These are phyloP conservation scores for Excoecaria agallocha DNA, from an alignment of 345 rosid species.

Conservation along the genomic window DNA sequence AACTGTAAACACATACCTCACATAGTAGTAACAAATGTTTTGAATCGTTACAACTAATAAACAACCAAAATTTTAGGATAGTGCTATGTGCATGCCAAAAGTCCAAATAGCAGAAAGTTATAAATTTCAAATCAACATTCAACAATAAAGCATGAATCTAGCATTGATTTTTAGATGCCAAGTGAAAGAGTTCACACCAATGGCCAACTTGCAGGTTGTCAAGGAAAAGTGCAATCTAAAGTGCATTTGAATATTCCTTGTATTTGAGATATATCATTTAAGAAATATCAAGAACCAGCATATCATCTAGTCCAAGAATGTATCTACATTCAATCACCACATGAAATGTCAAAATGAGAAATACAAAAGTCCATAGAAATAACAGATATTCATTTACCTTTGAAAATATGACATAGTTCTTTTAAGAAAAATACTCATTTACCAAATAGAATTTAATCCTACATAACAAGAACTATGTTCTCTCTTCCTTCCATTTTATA, in stretches of 20 bases:
- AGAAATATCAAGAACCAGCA: constrained; percentile 66
- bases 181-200: background rate
- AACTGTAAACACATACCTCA: no score
- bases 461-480: no score
- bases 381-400: background rate
- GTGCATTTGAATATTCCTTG: constrained; percentile 68
- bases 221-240: constrained; percentile 78
- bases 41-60: no score
- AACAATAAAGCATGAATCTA: background rate
- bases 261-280: constrained; percentile 73
- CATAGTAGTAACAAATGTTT: no score
- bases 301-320: constrained; percentile 91
- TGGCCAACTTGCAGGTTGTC: constrained; percentile 72
- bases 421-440: no score
- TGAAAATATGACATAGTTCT: background rate
- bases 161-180: background rate
- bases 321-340: constrained; percentile 48
- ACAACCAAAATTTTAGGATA: no score
- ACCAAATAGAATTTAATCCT: no score
- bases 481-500: no score
- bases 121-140: background rate
- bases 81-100: no score
- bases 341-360: constrained; percentile 13
- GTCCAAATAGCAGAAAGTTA: background rate
- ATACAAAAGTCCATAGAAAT: background rate